A percentile compares a stretch with the other conserved stretches of the same genome.
Conservation (phyloP, 2,329 filamentous ascomycete genomes). For the Verticillium alfalfae region DNA sequence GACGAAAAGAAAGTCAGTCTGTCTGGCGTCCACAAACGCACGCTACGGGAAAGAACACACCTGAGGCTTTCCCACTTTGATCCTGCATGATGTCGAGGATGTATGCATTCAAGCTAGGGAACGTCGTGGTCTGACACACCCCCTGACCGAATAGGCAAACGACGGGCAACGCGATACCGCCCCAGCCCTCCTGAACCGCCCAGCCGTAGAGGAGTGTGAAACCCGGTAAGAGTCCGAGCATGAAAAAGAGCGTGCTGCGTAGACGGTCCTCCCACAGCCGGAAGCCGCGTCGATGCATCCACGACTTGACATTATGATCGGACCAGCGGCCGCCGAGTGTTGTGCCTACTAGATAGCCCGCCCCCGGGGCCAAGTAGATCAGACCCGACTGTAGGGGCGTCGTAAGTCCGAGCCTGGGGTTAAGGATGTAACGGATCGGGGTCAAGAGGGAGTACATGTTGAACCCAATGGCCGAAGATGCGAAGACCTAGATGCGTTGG, state of each 20-base stretch:
- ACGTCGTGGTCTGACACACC: slow-evolving; percentile 63
- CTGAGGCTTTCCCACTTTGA: slow-evolving; percentile 6
- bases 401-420: slow-evolving; percentile 65
- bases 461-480: slow-evolving; percentile 62
- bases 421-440: slow-evolving; percentile 66
- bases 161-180: slow-evolving; percentile 48
- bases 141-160: slow-evolving; percentile 65
- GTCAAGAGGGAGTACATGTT: slow-evolving; percentile 62
- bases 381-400: slow-evolving; percentile 62
- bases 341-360: slow-evolving; percentile 63
- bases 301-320: slow-evolving; percentile 60
- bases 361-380: slow-evolving; percentile 70
- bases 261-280: slow-evolving; percentile 66
- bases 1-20: background rate
- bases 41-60: background rate
- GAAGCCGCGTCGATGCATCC: slow-evolving; percentile 50
- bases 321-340: slow-evolving; percentile 69
- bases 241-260: slow-evolving; percentile 49
- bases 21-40: no score
- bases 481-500: slow-evolving; percentile 28
- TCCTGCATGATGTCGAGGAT: slow-evolving; percentile 10
- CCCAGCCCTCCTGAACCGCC: slow-evolving; percentile 28
- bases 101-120: slow-evolving; percentile 62
- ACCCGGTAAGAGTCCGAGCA: slow-evolving; percentile 51
- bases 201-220: slow-evolving; percentile 69